phyloP scores from a whole-genome alignment of 495 filamentous ascomycete species.

The Lasiosphaeria miniovina region DNA sequence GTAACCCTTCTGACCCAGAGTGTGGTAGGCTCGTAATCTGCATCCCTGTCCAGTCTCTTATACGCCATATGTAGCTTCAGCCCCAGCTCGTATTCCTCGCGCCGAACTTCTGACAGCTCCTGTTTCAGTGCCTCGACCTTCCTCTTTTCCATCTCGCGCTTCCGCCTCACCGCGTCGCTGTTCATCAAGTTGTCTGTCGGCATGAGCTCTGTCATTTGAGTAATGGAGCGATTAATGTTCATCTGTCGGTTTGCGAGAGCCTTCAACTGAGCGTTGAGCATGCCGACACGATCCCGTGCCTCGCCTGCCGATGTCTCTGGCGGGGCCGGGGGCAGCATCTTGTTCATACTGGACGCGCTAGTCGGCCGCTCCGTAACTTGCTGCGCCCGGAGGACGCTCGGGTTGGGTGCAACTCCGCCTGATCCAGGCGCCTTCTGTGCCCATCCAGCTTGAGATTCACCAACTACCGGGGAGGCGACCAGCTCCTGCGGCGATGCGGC shows the following conservation, averaged over 20 bases:
- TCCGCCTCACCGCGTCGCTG: conserved; percentile 41
- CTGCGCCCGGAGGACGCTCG: conserved; percentile 16
- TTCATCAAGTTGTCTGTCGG: conserved; percentile 49
- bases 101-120: conserved; percentile 75
- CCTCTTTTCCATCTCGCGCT: conserved; percentile 65
- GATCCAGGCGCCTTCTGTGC: conserved; percentile 13
- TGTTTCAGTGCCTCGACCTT: conserved; percentile 65
- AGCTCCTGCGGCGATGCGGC: conserved; percentile 28
- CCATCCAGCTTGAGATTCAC: conserved; percentile 17
- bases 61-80: conserved; percentile 77
- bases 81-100: conserved; percentile 82
- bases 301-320: conserved; percentile 48
- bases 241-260: conserved; percentile 62
- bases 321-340: conserved; percentile 56
- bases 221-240: conserved; percentile 69
- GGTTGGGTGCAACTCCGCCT: conserved; percentile 5
- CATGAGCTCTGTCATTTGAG: conserved; percentile 67
- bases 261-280: conserved; percentile 64
- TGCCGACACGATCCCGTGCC: conserved; percentile 59
- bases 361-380: conserved; percentile 18
- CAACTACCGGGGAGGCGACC: conserved; percentile 19
- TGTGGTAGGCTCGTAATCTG: conserved; percentile 61
- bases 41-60: conserved; percentile 66
- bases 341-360: conserved; percentile 41
- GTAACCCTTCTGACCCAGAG: conserved; percentile 79